Percentiles rank a stretch among this genome's conserved stretches.
Evolutionary conservation across 306 rosid species (phyloP).

Genomic region (Lithocarpus polystachyus): DNA sequence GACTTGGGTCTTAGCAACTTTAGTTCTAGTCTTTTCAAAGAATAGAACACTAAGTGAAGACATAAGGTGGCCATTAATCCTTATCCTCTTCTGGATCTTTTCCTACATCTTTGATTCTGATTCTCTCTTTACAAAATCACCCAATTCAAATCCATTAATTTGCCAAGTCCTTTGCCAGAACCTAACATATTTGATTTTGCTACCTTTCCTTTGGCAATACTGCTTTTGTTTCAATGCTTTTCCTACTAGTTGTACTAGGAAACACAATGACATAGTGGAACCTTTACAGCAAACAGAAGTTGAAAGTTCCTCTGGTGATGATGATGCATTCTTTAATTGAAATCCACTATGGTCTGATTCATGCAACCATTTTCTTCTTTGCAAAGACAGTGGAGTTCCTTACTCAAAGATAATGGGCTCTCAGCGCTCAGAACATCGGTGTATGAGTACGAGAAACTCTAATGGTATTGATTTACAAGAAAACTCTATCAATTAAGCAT

Average conservation of each 20-base stretch:
- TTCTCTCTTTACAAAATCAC: conserved; percentile 29
- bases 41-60: conserved; percentile 14
- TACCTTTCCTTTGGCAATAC: conserved; percentile 48
- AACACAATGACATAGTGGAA: conserved; percentile 32
- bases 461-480: conserved; percentile 22
- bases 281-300: conserved; percentile 44
- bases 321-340: conserved; percentile 32
- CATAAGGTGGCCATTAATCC: conserved; percentile 53
- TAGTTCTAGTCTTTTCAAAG: conserved; percentile 38
- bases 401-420: conserved; percentile 69
- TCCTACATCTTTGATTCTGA: conserved; percentile 23
- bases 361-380: conserved; percentile 48
- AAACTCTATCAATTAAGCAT: no score
- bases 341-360: conserved; percentile 50
- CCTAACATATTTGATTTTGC: conserved; percentile 41
- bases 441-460: conserved; percentile 73
- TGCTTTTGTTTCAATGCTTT: conserved; percentile 55
- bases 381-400: no score
- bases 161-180: conserved; percentile 6
- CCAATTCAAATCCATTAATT: conserved; percentile 18
- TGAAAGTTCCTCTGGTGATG: conserved; percentile 9
- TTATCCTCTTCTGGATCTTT: conserved; percentile 64
- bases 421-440: conserved; percentile 77
- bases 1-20: conserved; percentile 1
- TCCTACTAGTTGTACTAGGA: background rate